Conservation (phyloP, 1,284 basidiomycete species). For the Marasmius fiardii region DNA sequence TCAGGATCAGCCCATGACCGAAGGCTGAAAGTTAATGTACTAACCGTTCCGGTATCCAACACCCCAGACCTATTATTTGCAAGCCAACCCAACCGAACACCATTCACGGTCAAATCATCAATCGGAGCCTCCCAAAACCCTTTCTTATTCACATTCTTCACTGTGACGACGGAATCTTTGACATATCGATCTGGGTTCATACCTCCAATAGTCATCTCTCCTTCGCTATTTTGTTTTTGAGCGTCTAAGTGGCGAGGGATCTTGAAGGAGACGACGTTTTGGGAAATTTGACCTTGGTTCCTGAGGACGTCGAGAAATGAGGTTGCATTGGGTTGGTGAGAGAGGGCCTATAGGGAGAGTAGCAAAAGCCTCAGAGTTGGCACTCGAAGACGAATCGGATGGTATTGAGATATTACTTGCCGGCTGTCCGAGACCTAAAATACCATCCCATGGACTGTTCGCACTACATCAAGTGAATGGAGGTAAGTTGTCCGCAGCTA, state of each 20-base stretch:
- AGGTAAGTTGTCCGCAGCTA: background rate
- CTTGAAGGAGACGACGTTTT: constrained; percentile 73
- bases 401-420: constrained; percentile 29
- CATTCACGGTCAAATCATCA: constrained; percentile 50
- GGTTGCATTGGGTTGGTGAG: constrained; percentile 44
- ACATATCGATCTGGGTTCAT: constrained; percentile 63
- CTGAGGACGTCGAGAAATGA: constrained; percentile 72
- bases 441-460: constrained; percentile 61
- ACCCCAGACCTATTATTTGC: constrained; percentile 50
- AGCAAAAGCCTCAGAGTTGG: too few species aligned
- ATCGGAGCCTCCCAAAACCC: constrained; percentile 75
- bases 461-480: constrained; percentile 42
- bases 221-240: constrained; percentile 21
- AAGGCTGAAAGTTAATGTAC: constrained; percentile 10
- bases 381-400: background rate
- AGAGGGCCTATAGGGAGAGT: constrained; percentile 43
- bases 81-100: constrained; percentile 40
- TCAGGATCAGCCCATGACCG: background rate
- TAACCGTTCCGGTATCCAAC: constrained; percentile 70
- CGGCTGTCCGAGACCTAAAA: constrained; percentile 74
- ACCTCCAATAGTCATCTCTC: constrained; percentile 76
- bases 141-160: constrained; percentile 49
- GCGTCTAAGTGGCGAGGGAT: constrained; percentile 65
- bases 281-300: constrained; percentile 48
- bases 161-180: constrained; percentile 44